These are phyloP conservation scores for Entonaema liquescens DNA, from an alignment of 495 filamentous ascomycete genomes.

Conservation along the genomic window DNA sequence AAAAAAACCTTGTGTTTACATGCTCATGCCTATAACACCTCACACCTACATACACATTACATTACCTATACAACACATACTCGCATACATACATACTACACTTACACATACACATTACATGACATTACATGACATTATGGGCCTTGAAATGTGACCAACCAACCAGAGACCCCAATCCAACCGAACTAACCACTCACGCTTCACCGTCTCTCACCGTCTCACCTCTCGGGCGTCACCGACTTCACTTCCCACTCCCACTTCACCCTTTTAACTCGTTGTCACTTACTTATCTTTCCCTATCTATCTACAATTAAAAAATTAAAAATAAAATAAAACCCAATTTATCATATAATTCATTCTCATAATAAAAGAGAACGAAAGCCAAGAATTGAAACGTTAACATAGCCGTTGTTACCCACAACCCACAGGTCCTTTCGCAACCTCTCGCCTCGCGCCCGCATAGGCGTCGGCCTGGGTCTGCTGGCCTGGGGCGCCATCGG, in stretches of 20 bases:
- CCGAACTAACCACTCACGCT: slow-evolving; percentile 26
- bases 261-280: no score
- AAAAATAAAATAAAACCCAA: slow-evolving; percentile 14
- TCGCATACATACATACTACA: slow-evolving; percentile 8
- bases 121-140: no score
- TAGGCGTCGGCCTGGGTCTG: slow-evolving; percentile 53
- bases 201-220: slow-evolving; percentile 28
- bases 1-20: background rate
- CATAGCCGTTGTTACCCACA: no score
- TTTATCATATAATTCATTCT: no score
- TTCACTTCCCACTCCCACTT: background rate
- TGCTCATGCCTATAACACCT: slow-evolving; percentile 5
- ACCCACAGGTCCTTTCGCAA: slow-evolving; percentile 48
- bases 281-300: slow-evolving; percentile 2
- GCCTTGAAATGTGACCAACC: background rate
- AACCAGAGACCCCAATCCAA: background rate
- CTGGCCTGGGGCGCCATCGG: slow-evolving; percentile 56
- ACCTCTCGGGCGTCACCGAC: slow-evolving; percentile 39
- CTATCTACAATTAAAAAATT: slow-evolving; percentile 3
- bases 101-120: background rate
- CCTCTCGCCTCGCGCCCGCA: slow-evolving; percentile 49
- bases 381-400: background rate
- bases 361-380: background rate
- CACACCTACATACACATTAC: slow-evolving; percentile 14
- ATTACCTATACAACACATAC: slow-evolving; percentile 11